Percentiles rank a stretch among this genome's conserved stretches.
These are phyloP conservation scores for Rhizophlyctis rosea DNA, from an alignment of 192 early-diverging fungal genomes.

Conservation along the genomic window DNA sequence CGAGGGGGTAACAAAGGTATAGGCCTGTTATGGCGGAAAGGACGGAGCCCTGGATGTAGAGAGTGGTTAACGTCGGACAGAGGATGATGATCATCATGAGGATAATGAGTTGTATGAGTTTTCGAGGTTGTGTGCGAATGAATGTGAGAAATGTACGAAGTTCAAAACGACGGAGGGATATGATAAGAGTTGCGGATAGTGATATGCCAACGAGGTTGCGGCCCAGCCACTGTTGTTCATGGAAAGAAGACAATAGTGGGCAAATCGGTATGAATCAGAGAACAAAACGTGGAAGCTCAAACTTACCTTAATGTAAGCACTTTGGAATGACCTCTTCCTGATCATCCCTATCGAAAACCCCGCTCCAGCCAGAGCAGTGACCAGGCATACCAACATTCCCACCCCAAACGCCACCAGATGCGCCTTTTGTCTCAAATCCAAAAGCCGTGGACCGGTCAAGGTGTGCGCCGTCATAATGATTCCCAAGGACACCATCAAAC, in stretches of 20 bases:
- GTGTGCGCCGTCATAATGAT: neutral
- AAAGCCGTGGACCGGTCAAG: neutral
- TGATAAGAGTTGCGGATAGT: too few species aligned
- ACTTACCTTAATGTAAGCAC: too few species aligned
- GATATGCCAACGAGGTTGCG: slow-evolving; percentile 12
- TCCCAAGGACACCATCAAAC: neutral
- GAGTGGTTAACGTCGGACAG: neutral
- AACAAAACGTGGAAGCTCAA: too few species aligned
- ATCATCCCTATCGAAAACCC: slow-evolving; percentile 2
- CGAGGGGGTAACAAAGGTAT: slow-evolving; percentile 14
- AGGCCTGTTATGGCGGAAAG: slow-evolving; percentile 8
- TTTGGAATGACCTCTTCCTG: too few species aligned
- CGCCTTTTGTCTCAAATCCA: slow-evolving; percentile 5
- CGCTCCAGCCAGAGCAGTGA: slow-evolving; percentile 5
- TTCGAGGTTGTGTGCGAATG: slow-evolving; percentile 1
- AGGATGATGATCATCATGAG: neutral
- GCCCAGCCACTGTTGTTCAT: slow-evolving; percentile 5
- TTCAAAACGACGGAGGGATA: too few species aligned
- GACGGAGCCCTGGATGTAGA: neutral
- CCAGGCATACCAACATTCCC: neutral
- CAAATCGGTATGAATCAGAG: too few species aligned
- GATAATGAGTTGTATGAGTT: neutral
- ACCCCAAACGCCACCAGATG: slow-evolving; percentile 8
- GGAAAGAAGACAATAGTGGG: too few species aligned
- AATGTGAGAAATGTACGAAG: neutral